phyloP scores from a whole-genome alignment of 2,329 filamentous ascomycete genomes.

The Dactylellina leptospora region DNA sequence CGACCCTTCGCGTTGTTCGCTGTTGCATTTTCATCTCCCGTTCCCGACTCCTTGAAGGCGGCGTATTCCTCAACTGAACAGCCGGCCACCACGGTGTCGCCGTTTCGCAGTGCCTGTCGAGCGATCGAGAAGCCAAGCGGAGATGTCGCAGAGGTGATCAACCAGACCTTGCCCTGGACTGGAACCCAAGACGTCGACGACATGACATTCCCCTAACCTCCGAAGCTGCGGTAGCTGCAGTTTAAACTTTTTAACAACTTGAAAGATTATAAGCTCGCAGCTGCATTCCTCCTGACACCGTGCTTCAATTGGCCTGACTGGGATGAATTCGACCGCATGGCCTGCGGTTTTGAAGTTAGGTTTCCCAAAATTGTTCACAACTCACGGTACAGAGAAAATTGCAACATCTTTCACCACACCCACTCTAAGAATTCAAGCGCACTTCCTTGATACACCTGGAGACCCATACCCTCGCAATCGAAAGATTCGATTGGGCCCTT shows the following conservation, averaged over 20 bases:
- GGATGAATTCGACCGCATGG: too few relatives aligned
- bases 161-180: constrained; percentile 71
- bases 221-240: not conserved
- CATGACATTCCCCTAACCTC: constrained; percentile 37
- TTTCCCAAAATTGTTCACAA: too few relatives aligned
- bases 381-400: constrained; percentile 33
- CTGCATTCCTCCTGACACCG: too few relatives aligned
- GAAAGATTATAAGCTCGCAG: too few relatives aligned
- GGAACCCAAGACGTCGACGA: constrained; percentile 19
- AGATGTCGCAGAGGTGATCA: constrained; percentile 85
- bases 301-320: too few relatives aligned
- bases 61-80: constrained; percentile 81
- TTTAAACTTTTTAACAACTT: not conserved
- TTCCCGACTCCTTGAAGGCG: constrained; percentile 33
- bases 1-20: constrained; percentile 28
- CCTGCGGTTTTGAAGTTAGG: too few relatives aligned
- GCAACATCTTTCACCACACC: constrained; percentile 39
- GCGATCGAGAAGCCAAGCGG: constrained; percentile 85
- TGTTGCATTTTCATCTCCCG: constrained; percentile 44
- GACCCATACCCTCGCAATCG: not conserved
- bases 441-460: not conserved
- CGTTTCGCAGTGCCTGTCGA: constrained; percentile 83
- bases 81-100: constrained; percentile 88
- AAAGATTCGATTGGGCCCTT: not conserved
- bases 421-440: not conserved